Evolutionary conservation across 306 rosid genomes (phyloP), one percentile per base, ranked within the genome.

Genomic region (Pyrus pyrifolia): DNA sequence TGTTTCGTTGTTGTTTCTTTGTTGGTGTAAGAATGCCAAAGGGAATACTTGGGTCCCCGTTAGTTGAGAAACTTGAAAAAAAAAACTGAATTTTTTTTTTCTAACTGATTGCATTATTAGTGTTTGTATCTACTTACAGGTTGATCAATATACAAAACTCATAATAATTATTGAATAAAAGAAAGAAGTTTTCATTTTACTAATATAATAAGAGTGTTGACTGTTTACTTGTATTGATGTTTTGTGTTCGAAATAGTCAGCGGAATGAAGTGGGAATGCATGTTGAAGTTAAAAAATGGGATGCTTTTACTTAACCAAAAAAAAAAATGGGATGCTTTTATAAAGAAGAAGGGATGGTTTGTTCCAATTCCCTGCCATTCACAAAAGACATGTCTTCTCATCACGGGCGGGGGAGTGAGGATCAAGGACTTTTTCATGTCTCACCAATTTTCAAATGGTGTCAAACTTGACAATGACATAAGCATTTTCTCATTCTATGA

Each of bases 41-140:
- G 72, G 25, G 75, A 38, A 81, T 72, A 29, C 84, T 77, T 73
- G 82, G 78, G 84, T 68, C 74, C 78, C 69, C 72, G 83, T 86
- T 73, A 75, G 85, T 85, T 93, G 40, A 35, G 40, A 35, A 35
- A 35, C 40, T 35, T 35, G 38, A 33, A 33, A 12, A 35, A 35
- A 35, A 35, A 35, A 35, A 35, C 40, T 35, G 40, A 35, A 25
- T 1, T 25, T 35, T 35, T 35, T 35, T 6, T 35, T 35, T 35
- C 9, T 35, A 6, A 35, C 9, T 35, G 7, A 7, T 35, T 35
- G 40, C 2, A 35, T 6, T 35, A 7, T 35, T 35, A 35, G 40
- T 14, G 55, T 49, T 49, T 18, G 53, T 49, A 18, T 49, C 55
- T 4, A 49, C 18, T 15, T 18, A 49, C 55, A 49, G 40, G 17